Evolutionary conservation across 352 stramenopile species (phyloP).

Genomic region (Phytophthora sansomeana): DNA sequence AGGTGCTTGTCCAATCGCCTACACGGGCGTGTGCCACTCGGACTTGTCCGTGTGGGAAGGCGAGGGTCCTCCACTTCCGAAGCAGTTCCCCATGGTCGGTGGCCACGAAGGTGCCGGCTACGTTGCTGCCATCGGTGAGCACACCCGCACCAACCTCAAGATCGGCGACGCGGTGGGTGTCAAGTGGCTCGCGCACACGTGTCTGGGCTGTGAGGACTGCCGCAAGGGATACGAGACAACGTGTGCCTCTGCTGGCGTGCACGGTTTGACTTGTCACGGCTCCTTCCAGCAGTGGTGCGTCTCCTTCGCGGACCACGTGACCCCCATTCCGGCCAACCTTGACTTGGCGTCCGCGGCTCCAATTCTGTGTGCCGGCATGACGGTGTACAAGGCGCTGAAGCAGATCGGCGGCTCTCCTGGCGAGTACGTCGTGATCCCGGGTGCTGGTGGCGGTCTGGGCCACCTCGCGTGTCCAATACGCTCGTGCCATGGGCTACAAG

Average conservation of each 20-base stretch:
- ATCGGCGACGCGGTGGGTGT: constrained; percentile 60
- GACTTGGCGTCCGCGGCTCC: constrained; percentile 55
- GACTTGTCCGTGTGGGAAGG: constrained; percentile 57
- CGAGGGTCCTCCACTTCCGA: constrained; percentile 39
- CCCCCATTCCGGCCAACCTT: constrained; percentile 68
- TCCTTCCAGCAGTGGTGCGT: constrained; percentile 75
- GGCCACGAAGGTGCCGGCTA: constrained; percentile 69
- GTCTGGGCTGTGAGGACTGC: constrained; percentile 59
- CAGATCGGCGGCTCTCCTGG: constrained; percentile 56
- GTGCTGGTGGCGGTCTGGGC: constrained; percentile 75
- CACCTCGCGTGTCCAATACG: constrained; percentile 87
- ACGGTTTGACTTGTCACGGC: constrained; percentile 47
- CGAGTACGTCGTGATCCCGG: constrained; percentile 69
- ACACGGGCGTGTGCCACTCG: constrained; percentile 61
- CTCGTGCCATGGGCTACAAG: constrained; percentile 69
- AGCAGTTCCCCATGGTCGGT: constrained; percentile 55
- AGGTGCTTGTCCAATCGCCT: constrained; percentile 62
- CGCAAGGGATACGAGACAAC: constrained; percentile 59
- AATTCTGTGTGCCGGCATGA: constrained; percentile 90
- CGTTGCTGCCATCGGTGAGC: constrained; percentile 53
- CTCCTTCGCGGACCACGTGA: constrained; percentile 80
- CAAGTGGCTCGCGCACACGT: constrained; percentile 62
- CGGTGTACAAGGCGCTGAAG: constrained; percentile 84
- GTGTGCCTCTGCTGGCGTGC: constrained; percentile 38
- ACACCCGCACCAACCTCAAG: constrained; percentile 56